Base-by-base conservation (phyloP, 2,329 filamentous ascomycete genomes). In the Aspergillus niger region DNA sequence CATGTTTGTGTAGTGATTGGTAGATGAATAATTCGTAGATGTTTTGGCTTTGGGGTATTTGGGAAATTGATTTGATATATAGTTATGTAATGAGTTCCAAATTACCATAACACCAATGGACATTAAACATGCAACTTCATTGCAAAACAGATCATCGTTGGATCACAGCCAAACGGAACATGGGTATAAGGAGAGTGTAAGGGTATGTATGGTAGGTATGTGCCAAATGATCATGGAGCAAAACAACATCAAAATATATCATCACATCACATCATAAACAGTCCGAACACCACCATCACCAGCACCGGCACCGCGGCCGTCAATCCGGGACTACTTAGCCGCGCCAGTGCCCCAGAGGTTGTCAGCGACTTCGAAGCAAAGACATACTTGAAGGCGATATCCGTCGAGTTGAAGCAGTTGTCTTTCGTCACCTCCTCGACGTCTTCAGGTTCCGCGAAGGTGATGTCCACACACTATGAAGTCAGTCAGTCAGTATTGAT, bases 321-420 rank as follows among this genome's bases (percentile, higher is more conserved):
- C 56, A 66, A 38, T 11, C 59, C 63, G 28, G 63, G 52, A 7
- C 44, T 26, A 26, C 59, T 60, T 20, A 66, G 63, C 8, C 62
- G 60, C 30, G 65, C 60, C 11, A 69, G 30, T 3, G 68, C 68
- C 7, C 64, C 69, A 2, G 71, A 72, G 13, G 68, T 65, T 30
- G 67, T 66, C 38, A 72, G 64, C 1, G 70, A 68, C 7, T 60
- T 57, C 2, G 74, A 72, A 3, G 73, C 73, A 81, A 92, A 97
- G 65, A 97, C 81, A 65, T 89, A 83, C 57, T 90, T 84, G 80
- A 95, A 93, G 64, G 85, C 85, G 68, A 97, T 87, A 58, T 91
- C 82, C 49, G 85, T 87, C 61, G 89, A 91, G 81, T 98, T 98
- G 82, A 89, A 92, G 83, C 94, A 98, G 79, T 97, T 97, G 13